Evolutionary conservation across 1,284 basidiomycete genomes (phyloP).

Genomic region (Anthracocystis setariae): DNA sequence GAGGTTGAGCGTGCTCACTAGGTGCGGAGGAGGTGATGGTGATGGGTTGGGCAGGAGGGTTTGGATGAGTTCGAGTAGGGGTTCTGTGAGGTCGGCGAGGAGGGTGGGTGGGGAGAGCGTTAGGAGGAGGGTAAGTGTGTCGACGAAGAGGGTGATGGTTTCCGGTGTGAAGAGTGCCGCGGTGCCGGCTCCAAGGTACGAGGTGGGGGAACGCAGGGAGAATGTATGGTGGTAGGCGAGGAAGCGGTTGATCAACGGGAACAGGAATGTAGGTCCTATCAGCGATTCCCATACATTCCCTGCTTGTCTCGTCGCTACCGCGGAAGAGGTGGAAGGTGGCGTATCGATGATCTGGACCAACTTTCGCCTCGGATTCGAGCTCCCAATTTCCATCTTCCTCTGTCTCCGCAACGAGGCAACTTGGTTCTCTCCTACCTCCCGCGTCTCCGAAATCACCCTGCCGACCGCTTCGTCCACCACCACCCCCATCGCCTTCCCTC

Average conservation of each 20-base stretch:
- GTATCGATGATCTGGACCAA: slow-evolving; percentile 1
- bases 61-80: slow-evolving; percentile 7
- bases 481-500: slow-evolving; percentile 1
- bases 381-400: background rate
- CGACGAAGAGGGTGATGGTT: slow-evolving; percentile 78
- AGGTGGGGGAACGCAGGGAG: background rate
- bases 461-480: slow-evolving; percentile 14
- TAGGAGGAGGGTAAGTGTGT: slow-evolving; percentile 78
- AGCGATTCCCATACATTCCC: slow-evolving; percentile 17
- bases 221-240: slow-evolving; percentile 71
- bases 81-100: background rate
- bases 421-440: slow-evolving; percentile 31
- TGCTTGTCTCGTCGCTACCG: background rate
- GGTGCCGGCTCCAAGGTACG: slow-evolving; percentile 68
- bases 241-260: slow-evolving; percentile 87
- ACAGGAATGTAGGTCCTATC: slow-evolving; percentile 70
- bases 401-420: slow-evolving; percentile 32
- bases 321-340: background rate
- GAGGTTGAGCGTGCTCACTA: slow-evolving; percentile 4
- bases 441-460: slow-evolving; percentile 10
- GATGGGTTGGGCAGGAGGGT: background rate
- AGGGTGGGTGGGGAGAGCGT: background rate
- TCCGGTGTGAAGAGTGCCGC: slow-evolving; percentile 81
- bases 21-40: background rate
- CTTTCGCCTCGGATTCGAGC: background rate